Conservation (phyloP, 2,329 filamentous ascomycete genomes). For the Aureobasidium sp. region DNA sequence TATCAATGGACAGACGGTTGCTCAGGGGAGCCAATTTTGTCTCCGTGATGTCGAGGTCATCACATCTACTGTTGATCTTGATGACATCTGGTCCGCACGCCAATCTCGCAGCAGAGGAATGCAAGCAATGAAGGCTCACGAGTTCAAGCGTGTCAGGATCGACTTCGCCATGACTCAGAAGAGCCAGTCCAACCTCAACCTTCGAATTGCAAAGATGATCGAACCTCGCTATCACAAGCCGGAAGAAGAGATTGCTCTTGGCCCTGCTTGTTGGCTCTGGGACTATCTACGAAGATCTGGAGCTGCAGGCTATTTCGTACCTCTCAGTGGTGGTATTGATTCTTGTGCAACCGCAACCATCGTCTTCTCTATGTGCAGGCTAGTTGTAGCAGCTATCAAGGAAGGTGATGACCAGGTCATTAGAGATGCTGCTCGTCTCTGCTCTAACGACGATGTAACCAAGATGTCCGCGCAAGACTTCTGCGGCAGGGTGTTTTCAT, state of each 20-base stretch:
- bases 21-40: slow-evolving; percentile 60
- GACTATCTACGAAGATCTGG: slow-evolving; percentile 51
- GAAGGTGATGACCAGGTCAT: slow-evolving; percentile 49
- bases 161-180: slow-evolving; percentile 38
- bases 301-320: slow-evolving; percentile 50
- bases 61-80: slow-evolving; percentile 52
- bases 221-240: slow-evolving; percentile 51
- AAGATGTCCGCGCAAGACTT: slow-evolving; percentile 50
- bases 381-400: slow-evolving; percentile 48
- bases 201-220: slow-evolving; percentile 30
- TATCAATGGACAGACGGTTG: slow-evolving; percentile 55
- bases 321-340: slow-evolving; percentile 55
- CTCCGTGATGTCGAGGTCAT: slow-evolving; percentile 51
- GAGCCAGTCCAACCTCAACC: neutral
- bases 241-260: slow-evolving; percentile 61
- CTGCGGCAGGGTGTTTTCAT: slow-evolving; percentile 53
- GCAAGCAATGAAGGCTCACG: slow-evolving; percentile 46
- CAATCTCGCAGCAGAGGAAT: slow-evolving; percentile 49
- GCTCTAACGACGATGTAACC: slow-evolving; percentile 46
- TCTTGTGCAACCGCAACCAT: slow-evolving; percentile 49
- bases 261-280: slow-evolving; percentile 61
- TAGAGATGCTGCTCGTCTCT: slow-evolving; percentile 46
- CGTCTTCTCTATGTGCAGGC: slow-evolving; percentile 43
- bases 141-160: slow-evolving; percentile 41
- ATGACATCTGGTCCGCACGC: slow-evolving; percentile 60